These are phyloP conservation scores for Dipteronia dyeriana DNA, from an alignment of 345 rosid genomes.

Conservation along the genomic window DNA sequence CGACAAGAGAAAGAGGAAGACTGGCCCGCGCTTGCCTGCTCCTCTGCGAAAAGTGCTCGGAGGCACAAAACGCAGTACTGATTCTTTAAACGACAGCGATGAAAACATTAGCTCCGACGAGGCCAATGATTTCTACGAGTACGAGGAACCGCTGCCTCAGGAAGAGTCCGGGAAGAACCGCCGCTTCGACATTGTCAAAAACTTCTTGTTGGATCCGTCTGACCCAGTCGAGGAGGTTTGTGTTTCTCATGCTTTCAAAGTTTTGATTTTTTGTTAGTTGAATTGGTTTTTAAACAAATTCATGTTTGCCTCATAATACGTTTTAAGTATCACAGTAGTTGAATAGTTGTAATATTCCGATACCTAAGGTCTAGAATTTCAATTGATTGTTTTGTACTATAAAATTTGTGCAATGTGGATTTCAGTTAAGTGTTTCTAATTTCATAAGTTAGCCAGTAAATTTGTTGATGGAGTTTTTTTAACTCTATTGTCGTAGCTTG, in stretches of 20 bases:
- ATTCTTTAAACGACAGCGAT: slow-evolving; percentile 36
- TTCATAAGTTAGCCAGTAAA: no score
- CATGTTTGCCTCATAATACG: background rate
- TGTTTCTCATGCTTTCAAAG: slow-evolving; percentile 41
- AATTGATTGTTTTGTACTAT: background rate
- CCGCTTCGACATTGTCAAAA: slow-evolving; percentile 70
- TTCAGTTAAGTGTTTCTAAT: background rate
- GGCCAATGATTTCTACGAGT: slow-evolving; percentile 67
- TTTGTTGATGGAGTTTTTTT: no score
- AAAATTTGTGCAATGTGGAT: no score
- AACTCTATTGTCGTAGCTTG: no score
- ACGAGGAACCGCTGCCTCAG: slow-evolving; percentile 72
- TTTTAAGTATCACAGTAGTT: background rate
- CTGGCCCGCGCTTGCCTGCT: slow-evolving; percentile 77
- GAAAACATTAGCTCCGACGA: slow-evolving; percentile 56
- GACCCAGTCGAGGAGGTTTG: slow-evolving; percentile 38
- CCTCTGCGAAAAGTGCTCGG: slow-evolving; percentile 62
- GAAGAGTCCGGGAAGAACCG: slow-evolving; percentile 82
- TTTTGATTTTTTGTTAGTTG: background rate
- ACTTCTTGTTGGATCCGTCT: slow-evolving; percentile 72
- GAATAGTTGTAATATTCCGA: background rate
- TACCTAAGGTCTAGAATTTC: background rate
- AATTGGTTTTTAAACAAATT: background rate
- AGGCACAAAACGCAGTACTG: slow-evolving; percentile 34
- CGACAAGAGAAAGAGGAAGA: slow-evolving; percentile 31